Evolutionary conservation across 805 yeast genomes (phyloP).

Genomic region (Kuraishia borneana): DNA sequence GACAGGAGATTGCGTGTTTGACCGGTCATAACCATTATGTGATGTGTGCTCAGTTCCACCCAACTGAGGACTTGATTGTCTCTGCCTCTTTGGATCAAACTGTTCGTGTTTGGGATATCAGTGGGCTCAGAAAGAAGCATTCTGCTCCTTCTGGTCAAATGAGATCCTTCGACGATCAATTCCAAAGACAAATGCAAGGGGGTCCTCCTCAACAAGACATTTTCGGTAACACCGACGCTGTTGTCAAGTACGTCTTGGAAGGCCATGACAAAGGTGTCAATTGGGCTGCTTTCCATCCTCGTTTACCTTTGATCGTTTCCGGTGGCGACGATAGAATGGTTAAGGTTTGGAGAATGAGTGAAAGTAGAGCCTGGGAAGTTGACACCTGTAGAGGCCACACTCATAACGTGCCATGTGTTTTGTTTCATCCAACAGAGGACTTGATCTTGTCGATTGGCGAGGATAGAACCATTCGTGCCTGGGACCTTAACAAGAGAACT

Average conservation of each 20-base stretch:
- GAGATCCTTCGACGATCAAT: slow-evolving; percentile 40
- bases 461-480: slow-evolving; percentile 90
- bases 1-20: slow-evolving; percentile 92
- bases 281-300: slow-evolving; percentile 98
- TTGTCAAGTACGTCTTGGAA: slow-evolving; percentile 89
- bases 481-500: slow-evolving; percentile 92
- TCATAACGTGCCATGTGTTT: slow-evolving; percentile 77
- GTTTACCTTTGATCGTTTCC: slow-evolving; percentile 85
- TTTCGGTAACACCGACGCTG: slow-evolving; percentile 88
- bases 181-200: slow-evolving; percentile 27
- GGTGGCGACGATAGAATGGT: slow-evolving; percentile 95
- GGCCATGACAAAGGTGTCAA: slow-evolving; percentile 99
- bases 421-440: slow-evolving; percentile 91
- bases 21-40: slow-evolving; percentile 99
- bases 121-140: slow-evolving; percentile 89
- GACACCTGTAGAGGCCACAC: slow-evolving; percentile 98
- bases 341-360: slow-evolving; percentile 96
- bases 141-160: slow-evolving; percentile 49
- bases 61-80: slow-evolving; percentile 86
- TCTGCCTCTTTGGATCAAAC: slow-evolving; percentile 96
- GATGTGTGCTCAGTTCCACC: slow-evolving; percentile 97
- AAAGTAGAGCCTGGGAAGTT: slow-evolving; percentile 97
- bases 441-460: slow-evolving; percentile 88
- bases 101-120: slow-evolving; percentile 98
- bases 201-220: slow-evolving; percentile 81